phyloP scores from a whole-genome alignment of 176 grass and related monocot species.

The Aegilops umbellulata region DNA sequence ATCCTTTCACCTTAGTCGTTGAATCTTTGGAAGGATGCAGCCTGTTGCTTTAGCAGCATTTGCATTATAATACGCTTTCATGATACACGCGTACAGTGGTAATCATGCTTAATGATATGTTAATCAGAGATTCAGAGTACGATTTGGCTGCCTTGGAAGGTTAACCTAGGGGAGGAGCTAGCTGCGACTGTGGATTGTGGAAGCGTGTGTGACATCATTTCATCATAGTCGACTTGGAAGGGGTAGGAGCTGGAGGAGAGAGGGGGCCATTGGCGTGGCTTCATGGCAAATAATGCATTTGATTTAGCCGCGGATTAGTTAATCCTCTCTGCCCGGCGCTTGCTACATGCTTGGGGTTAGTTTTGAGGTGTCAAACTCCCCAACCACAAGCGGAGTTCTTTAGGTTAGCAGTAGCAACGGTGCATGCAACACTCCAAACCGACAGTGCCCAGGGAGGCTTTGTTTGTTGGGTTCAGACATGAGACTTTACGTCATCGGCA shows the following conservation, averaged over 20 bases:
- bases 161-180: not conserved
- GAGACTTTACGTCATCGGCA: not conserved
- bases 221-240: not conserved
- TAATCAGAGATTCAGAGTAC: not conserved
- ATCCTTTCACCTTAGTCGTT: not conserved
- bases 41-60: not conserved
- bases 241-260: not conserved
- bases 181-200: not conserved
- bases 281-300: constrained; percentile 45
- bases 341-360: constrained; percentile 28
- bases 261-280: not conserved
- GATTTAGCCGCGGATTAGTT: constrained; percentile 14
- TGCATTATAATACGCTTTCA: not conserved
- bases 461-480: not conserved
- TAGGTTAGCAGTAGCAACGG: not conserved
- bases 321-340: not conserved
- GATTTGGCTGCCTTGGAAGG: constrained; percentile 26
- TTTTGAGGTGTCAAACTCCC: constrained; percentile 23
- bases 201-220: constrained; percentile 12
- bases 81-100: not conserved
- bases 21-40: not conserved
- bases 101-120: not conserved
- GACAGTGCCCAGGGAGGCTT: not conserved
- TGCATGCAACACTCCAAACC: constrained; percentile 8
- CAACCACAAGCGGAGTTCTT: constrained; percentile 12